Percentiles rank a stretch among this genome's conserved stretches.
phyloP scores from a whole-genome alignment of 176 grass and related monocot genomes.

The Oryza meridionalis region DNA sequence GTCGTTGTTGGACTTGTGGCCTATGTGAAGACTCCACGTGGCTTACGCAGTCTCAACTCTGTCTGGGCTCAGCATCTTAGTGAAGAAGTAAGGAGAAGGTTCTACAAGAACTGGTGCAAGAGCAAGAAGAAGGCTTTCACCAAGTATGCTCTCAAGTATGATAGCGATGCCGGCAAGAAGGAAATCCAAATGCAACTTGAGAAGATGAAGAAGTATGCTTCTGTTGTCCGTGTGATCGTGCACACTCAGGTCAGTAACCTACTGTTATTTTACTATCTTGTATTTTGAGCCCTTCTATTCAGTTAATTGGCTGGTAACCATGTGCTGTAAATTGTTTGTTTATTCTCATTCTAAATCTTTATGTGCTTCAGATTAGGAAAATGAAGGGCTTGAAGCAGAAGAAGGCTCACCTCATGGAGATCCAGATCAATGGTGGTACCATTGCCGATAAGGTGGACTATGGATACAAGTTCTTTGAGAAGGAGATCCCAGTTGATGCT shows the following conservation, averaged over 20 bases:
- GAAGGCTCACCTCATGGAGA: constrained; percentile 97
- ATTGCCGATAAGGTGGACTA: constrained; percentile 88
- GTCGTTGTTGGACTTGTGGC: constrained; percentile 88
- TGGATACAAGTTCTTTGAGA: constrained; percentile 87
- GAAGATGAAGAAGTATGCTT: constrained; percentile 97
- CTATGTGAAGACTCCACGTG: constrained; percentile 90
- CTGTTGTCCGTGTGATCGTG: constrained; percentile 75
- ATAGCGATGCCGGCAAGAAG: constrained; percentile 77
- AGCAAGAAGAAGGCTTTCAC: constrained; percentile 97
- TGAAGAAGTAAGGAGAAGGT: constrained; percentile 81
- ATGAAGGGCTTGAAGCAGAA: constrained; percentile 99
- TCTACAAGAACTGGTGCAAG: constrained; percentile 99
- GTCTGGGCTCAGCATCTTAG: constrained; percentile 99
- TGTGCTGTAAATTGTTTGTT: neutral
- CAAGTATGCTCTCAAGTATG: constrained; percentile 87
- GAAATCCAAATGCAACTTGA: constrained; percentile 81
- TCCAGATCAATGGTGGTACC: constrained; percentile 86
- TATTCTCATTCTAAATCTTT: neutral
- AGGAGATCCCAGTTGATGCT: constrained; percentile 74
- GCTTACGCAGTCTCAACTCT: constrained; percentile 76
- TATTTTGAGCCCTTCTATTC: neutral
- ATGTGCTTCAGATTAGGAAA: constrained; percentile 67
- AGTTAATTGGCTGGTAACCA: neutral
- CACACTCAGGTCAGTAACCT: constrained; percentile 72
- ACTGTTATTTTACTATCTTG: neutral